Evolutionary conservation across 2,329 filamentous ascomycete genomes (phyloP), one percentile per base, ranked within the genome.

Genomic region (Phaeophleospora eucalypticola): DNA sequence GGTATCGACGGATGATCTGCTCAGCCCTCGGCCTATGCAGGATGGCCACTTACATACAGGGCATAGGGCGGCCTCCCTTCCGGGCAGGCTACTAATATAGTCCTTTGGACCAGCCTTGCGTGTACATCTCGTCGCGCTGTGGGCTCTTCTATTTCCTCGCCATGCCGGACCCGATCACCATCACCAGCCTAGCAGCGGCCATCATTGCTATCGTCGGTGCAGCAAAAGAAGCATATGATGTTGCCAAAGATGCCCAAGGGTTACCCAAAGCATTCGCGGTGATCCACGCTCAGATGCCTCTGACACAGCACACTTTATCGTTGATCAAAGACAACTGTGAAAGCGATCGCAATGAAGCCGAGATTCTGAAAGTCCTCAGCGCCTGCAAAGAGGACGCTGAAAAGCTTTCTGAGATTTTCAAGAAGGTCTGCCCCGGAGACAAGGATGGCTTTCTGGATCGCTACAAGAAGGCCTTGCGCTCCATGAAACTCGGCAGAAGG

Each of bases 381-480:
- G 34, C 32, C 4, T 33, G 40, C 40, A n/a, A 39, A 18, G 40
- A 41, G 21, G 34, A 33, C 14, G 3, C 24, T 7, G n/a, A 17
- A 17, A 12, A n/a, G 6, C 27, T 42, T 21, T 9, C 16, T 14
- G 14, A 33, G 15, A 33, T 33, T 12, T 42, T 42, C 17, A n/a
- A 42, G n/a, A 27, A 42, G n/a, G 40, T 42, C 24, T 33, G 24
- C 14, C 20, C 40, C 7, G 24, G 7, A 2, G 8, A 42, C 9
- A 17, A 16, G 2, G 40, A 4, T 9, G 17, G 15, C 14, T 15
- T 7, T 2, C 8, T 32, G 24, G n/a, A 42, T 6, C 20, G 16
- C 16, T 42, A 42, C 32, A 33, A 24, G 4, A 42, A 42, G 17
- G 40, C 40, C 12, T 17, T 35, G 17, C 40, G n/a, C 3, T 10